Base-by-base conservation (phyloP, 805 yeast genomes). In the Suhomyces sp. region DNA sequence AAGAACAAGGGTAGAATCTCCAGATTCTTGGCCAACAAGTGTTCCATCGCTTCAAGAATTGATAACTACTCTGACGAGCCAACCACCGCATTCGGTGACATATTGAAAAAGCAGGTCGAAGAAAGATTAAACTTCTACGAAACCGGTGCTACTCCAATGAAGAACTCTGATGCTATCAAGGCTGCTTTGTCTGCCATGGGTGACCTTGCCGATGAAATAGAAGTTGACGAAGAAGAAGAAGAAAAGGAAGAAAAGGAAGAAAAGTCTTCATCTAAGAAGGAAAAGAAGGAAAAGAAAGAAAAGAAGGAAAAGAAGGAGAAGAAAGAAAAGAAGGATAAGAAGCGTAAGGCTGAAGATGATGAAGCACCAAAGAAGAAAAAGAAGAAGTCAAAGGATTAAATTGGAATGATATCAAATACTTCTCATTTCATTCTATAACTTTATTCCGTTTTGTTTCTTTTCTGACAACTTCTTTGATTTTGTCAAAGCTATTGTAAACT, bases 1-100 rank as follows among this genome's bases (percentile, higher is more conserved):
- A 94, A 94, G 80, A 94, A 94, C 81, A 94, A 94, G 85, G 99
- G 99, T 75, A 87, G 98, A 82, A 94, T 94, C 62, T 93, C 99
- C 47, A 87, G 99, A 78, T 94, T 92, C 77, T 80, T 94, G 75
- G 99, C 99, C 60, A 94, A 94, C 87, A 94, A 94, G 78, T 93
- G 98, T 83, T 87, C 99, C 41, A 93, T 94, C 77, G 99, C 99
- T 54, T 90, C 97, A 48, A 90, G 99, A 83, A 93, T 94, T 66
- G 99, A 94, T 77, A 90, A 90, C 78, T 94, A 90, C 75, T 87
- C 97, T 52, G 99, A 94, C 70, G 89, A 86, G 70, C 97, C 99
- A 65, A 80, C 90, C 44, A 87, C 86, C 56, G 89, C 83, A 49
- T 94, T 94, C 63, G 99, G 99, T 71, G 79, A 83, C 63, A 86